A percentile compares a stretch with the other conserved stretches of the same genome.
Evolutionary conservation across 768 basidiomycete species (phyloP).

Genomic region (Cubamyces sp.): DNA sequence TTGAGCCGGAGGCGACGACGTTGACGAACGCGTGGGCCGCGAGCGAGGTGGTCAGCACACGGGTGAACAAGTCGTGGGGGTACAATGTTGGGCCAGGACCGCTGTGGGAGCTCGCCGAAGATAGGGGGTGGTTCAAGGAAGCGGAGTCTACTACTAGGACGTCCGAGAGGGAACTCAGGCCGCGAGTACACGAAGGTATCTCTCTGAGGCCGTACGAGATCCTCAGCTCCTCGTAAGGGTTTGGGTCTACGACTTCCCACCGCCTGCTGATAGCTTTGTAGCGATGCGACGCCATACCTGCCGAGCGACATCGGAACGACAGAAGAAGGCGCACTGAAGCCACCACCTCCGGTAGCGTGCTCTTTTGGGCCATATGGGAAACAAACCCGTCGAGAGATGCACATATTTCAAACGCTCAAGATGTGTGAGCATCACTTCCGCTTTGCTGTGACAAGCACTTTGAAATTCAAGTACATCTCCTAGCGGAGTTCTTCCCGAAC

Average conservation of each 20-base stretch:
- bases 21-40: constrained; percentile 63
- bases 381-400: constrained; percentile 53
- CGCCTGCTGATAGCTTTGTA: constrained; percentile 31
- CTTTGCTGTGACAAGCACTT: neutral
- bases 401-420: constrained; percentile 58
- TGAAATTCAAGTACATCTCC: neutral
- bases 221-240: constrained; percentile 21
- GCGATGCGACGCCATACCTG: constrained; percentile 61
- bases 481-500: constrained; percentile 64
- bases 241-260: neutral
- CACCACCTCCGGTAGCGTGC: constrained; percentile 61
- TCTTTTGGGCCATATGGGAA: constrained; percentile 64
- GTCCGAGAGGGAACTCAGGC: constrained; percentile 56
- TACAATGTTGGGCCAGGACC: constrained; percentile 78
- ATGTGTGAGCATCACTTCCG: constrained; percentile 51
- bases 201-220: constrained; percentile 19
- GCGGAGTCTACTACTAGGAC: constrained; percentile 35
- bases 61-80: constrained; percentile 73
- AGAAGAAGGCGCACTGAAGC: constrained; percentile 52
- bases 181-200: constrained; percentile 57
- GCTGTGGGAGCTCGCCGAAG: constrained; percentile 79
- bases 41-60: constrained; percentile 49
- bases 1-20: constrained; percentile 44
- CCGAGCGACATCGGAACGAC: constrained; percentile 56
- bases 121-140: constrained; percentile 80